Base-by-base conservation (phyloP, 805 yeast species). In the Kluyveromyces starmeri region DNA sequence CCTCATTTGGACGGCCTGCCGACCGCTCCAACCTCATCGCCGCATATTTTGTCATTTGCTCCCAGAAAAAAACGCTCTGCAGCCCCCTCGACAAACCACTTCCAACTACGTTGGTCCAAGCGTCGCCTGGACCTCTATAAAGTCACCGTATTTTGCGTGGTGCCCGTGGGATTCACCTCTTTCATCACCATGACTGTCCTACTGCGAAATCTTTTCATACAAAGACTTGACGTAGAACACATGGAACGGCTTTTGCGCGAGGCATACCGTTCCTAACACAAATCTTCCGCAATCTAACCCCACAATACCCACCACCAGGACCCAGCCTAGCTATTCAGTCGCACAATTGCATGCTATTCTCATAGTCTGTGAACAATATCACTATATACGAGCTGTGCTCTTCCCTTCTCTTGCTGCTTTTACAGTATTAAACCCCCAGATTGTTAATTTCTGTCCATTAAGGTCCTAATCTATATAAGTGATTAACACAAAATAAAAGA, bases 121-220 rank as follows among this genome's bases (percentile, higher is more conserved):
- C 33, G 33, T 26, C 68, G 86, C 22, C 83, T 88, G 40, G 94
- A 89, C 54, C 67, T 88, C 36, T 84, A 85, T 56, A 83, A 82
- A 46, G 83, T 92, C 32, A 85, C 83, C 1, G 96, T 89, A 2
- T 89, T 84, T 62, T 96, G 97, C 2, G 98, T 89, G 26, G 96
- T 89, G n/a, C 98, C 98, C 0, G 85, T 89, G 12, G 97, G 98
- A 0, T 51, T 89, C 40, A 96, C 97, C 4, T 83, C 96, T 47
- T 89, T 92, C 50, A 60, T 88, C 16, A 86, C 97, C 3, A 84
- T 88, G 95, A 65, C 86, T 23, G 92, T 88, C 0, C 61, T 89
- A 24, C 61, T 89, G 12, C 62, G 97, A 40, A 73, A 82, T 32
- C 61, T 86, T 32, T 65, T 86, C 44, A 83, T 86, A 17, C 65